Evolutionary conservation across 495 filamentous ascomycete genomes (phyloP).

Genomic region (Neurospora cerealis): DNA sequence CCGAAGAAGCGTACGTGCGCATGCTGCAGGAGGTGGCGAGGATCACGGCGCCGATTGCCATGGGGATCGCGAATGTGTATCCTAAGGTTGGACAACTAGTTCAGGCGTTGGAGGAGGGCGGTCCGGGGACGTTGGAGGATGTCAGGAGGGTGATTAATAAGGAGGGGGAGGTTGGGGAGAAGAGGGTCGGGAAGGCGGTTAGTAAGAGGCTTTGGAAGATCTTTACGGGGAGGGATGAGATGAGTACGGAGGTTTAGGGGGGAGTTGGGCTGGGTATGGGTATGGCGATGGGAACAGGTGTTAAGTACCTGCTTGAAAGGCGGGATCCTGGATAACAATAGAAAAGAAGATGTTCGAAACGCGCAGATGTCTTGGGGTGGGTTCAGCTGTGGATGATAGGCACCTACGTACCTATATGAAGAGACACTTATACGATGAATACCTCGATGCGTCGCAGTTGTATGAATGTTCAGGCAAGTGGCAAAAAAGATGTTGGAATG

Average conservation of each 20-base stretch:
- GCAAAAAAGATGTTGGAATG: not conserved
- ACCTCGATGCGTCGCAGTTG: too few relatives aligned
- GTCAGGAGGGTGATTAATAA: slow-evolving; percentile 58
- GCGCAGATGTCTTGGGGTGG: too few relatives aligned
- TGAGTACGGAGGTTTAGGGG: slow-evolving; percentile 43
- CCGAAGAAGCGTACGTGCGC: slow-evolving; percentile 58
- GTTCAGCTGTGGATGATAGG: not conserved
- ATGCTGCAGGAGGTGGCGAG: slow-evolving; percentile 73
- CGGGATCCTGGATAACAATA: not conserved
- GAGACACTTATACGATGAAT: too few relatives aligned
- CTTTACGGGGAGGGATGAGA: slow-evolving; percentile 58
- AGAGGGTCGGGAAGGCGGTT: slow-evolving; percentile 56
- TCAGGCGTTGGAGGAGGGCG: slow-evolving; percentile 46
- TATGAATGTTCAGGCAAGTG: too few relatives aligned
- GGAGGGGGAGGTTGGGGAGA: slow-evolving; percentile 54
- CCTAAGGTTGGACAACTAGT: slow-evolving; percentile 47
- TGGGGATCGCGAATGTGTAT: slow-evolving; percentile 57
- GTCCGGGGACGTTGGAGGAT: slow-evolving; percentile 50
- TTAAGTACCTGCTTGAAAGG: too few relatives aligned
- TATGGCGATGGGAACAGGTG: too few relatives aligned
- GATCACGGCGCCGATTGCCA: slow-evolving; percentile 63
- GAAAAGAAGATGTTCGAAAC: not conserved
- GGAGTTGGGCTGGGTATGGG: too few relatives aligned
- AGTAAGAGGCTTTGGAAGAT: slow-evolving; percentile 66
- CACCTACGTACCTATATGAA: not conserved